Conservation (phyloP, 441 rosid species). For the Jatropha podagrica region DNA sequence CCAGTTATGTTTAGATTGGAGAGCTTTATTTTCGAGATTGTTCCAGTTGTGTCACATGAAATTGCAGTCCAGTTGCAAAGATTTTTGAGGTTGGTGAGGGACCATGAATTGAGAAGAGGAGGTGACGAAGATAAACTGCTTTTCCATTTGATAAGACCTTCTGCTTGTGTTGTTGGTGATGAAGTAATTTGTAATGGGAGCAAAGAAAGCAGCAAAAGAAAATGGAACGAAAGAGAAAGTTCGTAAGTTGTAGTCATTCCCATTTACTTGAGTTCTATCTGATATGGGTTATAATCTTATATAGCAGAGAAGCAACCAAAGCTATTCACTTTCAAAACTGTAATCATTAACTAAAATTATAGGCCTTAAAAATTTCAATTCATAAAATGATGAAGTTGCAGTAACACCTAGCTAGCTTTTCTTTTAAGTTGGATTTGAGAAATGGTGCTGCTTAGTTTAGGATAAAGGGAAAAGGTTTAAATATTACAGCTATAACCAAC, state of each 20-base stretch:
- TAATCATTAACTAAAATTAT: not conserved
- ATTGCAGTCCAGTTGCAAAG: slow-evolving; percentile 60
- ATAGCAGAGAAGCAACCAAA: not conserved
- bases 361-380: not conserved
- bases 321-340: not conserved
- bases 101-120: slow-evolving; percentile 50
- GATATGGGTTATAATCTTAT: not conserved
- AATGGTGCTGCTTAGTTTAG: not conserved
- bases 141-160: slow-evolving; percentile 58
- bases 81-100: slow-evolving; percentile 37
- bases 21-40: slow-evolving; percentile 39
- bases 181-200: slow-evolving; percentile 36
- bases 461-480: no score
- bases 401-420: not conserved
- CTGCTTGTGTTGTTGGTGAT: slow-evolving; percentile 49
- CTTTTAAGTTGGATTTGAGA: not conserved
- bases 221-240: slow-evolving; percentile 20
- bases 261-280: not conserved
- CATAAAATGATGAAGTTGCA: not conserved
- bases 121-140: slow-evolving; percentile 31
- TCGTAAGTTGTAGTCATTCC: slow-evolving; percentile 20
- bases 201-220: slow-evolving; percentile 21
- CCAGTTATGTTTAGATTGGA: slow-evolving; percentile 35
- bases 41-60: slow-evolving; percentile 30
- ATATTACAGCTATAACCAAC: not conserved